Base-by-base conservation (phyloP, 2,329 filamentous ascomycete genomes). In the Gliomastix tumulicola region DNA sequence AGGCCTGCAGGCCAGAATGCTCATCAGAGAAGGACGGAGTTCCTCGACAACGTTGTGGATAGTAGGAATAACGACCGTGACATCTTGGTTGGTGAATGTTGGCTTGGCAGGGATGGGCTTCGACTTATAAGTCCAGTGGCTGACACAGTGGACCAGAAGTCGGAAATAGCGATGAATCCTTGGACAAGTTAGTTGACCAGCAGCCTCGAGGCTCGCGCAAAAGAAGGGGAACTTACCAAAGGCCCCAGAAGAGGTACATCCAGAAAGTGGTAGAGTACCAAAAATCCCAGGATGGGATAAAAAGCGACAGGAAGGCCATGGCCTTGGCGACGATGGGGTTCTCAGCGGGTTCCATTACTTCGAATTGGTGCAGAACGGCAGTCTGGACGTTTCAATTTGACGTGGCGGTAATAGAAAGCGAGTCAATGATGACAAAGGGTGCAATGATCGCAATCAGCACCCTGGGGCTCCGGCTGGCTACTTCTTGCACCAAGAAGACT, bases 41-140 rank as follows among this genome's bases (percentile, higher is more conserved):
- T 94, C 87, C 49, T 88, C 81, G 41, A 90, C 88, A 43, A 79
- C 81, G 42, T 88, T 87, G 54, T 94, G 87, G 45, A 97, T 88
- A 10, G 89, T 94, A 7, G 90, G 90, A 42, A 96, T 85, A 49
- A 97, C 86, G 45, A 96, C 88, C 6, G 90, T 95, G 51, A 95
- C 88, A 74, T 97, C 87, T 48, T 85, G 66, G 22, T 80, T 75
- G 20, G 80, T 87, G 56, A 88, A 82, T 31, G 71, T 80, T n/a
- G 90, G 88, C 44, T 88, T 84, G 40, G 79, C 76, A 28, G 88
- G 84, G 37, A 90, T 83, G 30, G 84, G 84, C 43, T 88, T 85
- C 19, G 89, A 88, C 60, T 80, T 84, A 66, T 94, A 95, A 10
- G 70, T 71, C 84, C 87, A 92, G 57, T 94, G 89, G 50, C 85